Base-by-base conservation (phyloP, 345 rosid species). In the Dipteronia dyeriana region DNA sequence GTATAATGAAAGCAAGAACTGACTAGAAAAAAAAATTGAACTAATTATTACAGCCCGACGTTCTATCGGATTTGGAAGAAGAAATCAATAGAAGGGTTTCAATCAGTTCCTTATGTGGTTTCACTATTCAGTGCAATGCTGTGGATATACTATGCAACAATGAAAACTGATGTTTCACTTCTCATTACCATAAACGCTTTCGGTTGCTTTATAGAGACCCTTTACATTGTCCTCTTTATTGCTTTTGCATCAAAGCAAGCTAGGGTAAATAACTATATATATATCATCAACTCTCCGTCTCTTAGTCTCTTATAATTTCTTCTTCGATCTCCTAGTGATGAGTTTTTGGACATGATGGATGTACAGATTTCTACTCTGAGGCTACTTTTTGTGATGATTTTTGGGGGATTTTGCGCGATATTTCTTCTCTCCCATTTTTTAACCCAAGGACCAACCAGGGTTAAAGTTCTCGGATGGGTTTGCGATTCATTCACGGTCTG, bases 51-150 rank as follows among this genome's bases (percentile, higher is more conserved):
- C 82, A 92, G 97, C 68, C 91, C 97, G 78, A 91, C 97, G 12
- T 91, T 91, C 75, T 73, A 80, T 26, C 84, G 90, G 79, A 81
- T 92, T 6, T 82, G 79, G 69, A 92, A 86, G 90, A 88, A 86
- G 82, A 92, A 92, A 84, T 87, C 91, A n/a, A 90, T 92, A 4
- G 90, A 92, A 86, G 97, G 86, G 29, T 92, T 91, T 69, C 90
- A 90, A 38, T 88, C 94, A 60, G 63, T 90, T 57, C 97, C 97
- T 0, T 92, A 91, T 61, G 78, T 86, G 70, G 90, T 85, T 11
- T 86, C 91, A 13, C 83, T 92, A 51, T 91, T 91, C 81, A 91
- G 91, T 76, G 88, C 95, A 23, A 87, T 86, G 92, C 79, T 89
- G 53, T 88, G 87, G 86, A 85, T 91, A 6, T 89, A 88, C 75